Evolutionary conservation across 805 yeast genomes (phyloP), one percentile per base, ranked within the genome.

Genomic region (Kodamaea neixiangensis): DNA sequence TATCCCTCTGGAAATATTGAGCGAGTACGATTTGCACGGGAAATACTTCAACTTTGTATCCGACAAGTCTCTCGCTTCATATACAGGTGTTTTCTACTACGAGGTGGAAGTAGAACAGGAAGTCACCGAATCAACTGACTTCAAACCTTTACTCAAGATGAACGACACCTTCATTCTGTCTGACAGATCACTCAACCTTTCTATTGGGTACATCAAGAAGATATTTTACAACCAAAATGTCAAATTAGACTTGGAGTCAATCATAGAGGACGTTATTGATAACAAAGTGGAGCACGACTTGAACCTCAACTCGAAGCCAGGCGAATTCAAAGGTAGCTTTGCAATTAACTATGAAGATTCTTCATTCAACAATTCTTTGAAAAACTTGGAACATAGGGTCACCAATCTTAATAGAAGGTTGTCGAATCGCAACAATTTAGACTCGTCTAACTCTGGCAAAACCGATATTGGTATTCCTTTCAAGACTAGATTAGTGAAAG

Each of bases 281-380:
- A 44, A 48, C 20, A 44, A 37, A 14, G 57, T 55, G 3, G 63
- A 61, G 4, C 56, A 64, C 5, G 62, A 64, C n/a, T 50, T 58
- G 5, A 60, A 68, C 22, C 54, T 73, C 25, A 60, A 64, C 21
- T 54, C 61, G 2, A 71, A 65, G 51, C 78, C 77, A 2, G 78
- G 78, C 1, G 73, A 70, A 14, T 57, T 74, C 44, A 67, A 62
- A 40, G 77, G 77, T 2, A 72, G 76, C 49, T 70, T 65, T 56
- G 77, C 76, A 1, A 64, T 74, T 18, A 69, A 66, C 56, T 73
- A 71, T 56, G 72, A 71, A 43, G 75, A 72, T 53, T 67, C 68
- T 58, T 55, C 64, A 17, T 74, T 75, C 25, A 64, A 72, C 51
- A 74, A 73, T 46, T 68, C 79, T 7, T 55, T 63, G 43, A 72